Evolutionary conservation across 2,329 filamentous ascomycete genomes (phyloP), one percentile per base, ranked within the genome.

Genomic region (Erysiphe pulchra): DNA sequence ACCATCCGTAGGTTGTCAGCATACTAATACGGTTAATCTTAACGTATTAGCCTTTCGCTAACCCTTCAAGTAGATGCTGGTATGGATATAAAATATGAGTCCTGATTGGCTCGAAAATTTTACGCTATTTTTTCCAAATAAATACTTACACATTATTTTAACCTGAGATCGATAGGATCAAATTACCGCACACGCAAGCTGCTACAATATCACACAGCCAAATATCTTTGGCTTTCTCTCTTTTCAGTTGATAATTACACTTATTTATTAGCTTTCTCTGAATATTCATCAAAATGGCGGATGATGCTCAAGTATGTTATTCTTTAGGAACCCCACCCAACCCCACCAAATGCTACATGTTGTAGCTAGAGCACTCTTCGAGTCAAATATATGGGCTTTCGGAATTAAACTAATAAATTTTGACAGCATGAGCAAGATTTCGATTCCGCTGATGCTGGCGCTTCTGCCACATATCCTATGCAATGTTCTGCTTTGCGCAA

Each of bases 401-500:
- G 9, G 4, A 34, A 34, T 4, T 40, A 24, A 11, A 14, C 42
- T 43, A 18, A 43, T 34, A 11, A 34, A 44, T 30, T 32, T 36
- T 11, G 36, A 46, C 39, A 60, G 58, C 57, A 59, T 55, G 58
- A 60, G 5, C 7, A 9, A 77, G 63, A 76, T 71, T 65, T 95
- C 75, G 85, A 93, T 57, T 80, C 76, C 67, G 84, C 78, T 72
- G 85, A 94, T 72, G 86, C 92, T 65, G 92, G 90, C 68, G 87
- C 90, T 60, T 95, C 90, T 57, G 63, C 71, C 62, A 98, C 90
- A 63, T 94, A 64, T 72, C 90, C 90, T 59, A 92, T 92, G 84
- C 90, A 98, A 76, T 98, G 90, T 71, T 98, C 92, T 71, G 87
- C 92, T 61, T 76, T 98, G 74, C 81, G 90, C 65, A 95, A 98